Evolutionary conservation across 805 yeast species (phyloP), one percentile per base, ranked within the genome.

Genomic region (Pichia kluyveri): DNA sequence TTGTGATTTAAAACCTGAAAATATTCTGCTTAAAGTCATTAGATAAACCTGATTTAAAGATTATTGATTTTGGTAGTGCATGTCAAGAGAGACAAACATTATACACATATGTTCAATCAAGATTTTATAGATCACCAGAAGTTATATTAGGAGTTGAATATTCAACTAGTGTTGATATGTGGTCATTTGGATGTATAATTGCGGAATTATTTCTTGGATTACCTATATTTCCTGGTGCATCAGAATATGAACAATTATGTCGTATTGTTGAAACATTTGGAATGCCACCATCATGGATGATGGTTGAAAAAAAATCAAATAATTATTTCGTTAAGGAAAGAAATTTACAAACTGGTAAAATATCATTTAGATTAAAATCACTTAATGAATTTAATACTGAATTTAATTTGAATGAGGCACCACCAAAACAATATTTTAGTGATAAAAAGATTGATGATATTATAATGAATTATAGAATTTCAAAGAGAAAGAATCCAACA

Each of bases 1-100:
- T 62, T 93, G 99, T 68, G 99, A 93, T 67, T 70, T 93, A 61
- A 93, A 93, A 63, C 99, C 99, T 0, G 99, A 93, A 60, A 93
- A 93, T 63, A 89, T 93, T 43, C 68, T 93, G 47, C 69, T 93
- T 32, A 79, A 85, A 45, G n/a, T 79, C 82, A 44, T 82, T 89
- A 6, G 95, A 88, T 62, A 78, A 81, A 53, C 93, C 96, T 0
- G 86, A 82, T 41, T 79, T 93, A 56, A 93, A 93, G 65, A 84
- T 93, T 40, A 91, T 93, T 58, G 99, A 93, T 69, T 93, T 91
- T 69, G 98, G 98, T 1, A 81, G 93, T 2, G 96, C 98, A 0
- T 90, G 98, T 62, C 91, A 87, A 61, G 95, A 91, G 53, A 72
- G 89, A 47, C 91, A 89, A 57, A 86, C 95, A 1, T 73, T 90